Base-by-base conservation (phyloP, 2,329 filamentous ascomycete genomes). In the Neofusicoccum ribis region DNA sequence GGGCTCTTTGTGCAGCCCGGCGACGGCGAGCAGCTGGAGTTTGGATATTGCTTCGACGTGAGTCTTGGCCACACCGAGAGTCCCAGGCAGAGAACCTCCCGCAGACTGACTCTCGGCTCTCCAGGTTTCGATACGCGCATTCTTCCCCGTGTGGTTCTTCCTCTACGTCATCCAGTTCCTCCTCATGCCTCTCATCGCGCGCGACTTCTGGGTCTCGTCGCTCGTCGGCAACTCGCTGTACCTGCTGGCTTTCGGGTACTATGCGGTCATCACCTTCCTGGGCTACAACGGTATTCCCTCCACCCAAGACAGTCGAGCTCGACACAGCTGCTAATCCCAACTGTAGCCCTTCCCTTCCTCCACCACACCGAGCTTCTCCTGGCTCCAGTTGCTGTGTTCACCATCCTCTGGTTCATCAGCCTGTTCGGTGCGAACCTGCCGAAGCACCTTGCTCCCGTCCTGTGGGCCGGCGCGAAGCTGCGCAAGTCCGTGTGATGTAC, bases 11-110 rank as follows among this genome's bases (percentile, higher is more conserved):
- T 83, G 5, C 84, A 86, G 63, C 82, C 84, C 0, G 78, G 78
- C 3, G 81, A 80, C 11, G 84, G 83, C 36, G 87, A 89, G 63
- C 85, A 85, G 66, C 75, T 90, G 67, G 88, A 90, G 72, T 90
- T 90, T 77, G 88, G 88, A 62, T 90, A 90, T 73, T 90, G 88
- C 74, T 90, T 89, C 77, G 88, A 90, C 78, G 88, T 87, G 70
- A 73, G 82, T 69, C 47, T 23, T 6, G 20, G n/a, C 9, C 14
- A 43, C 20, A 12, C 23, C 23, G 23, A 23, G 23, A 3, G 23
- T 3, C 23, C 23, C 12, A 7, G 15, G 65, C 5, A 39, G 7
- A 1, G 41, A 43, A 17, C 17, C 41, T 37, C n/a, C 15, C 39
- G 15, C 20, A 54, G 17, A 47, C 61, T 49, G 14, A 64, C 50